Percentiles rank a stretch among this genome's conserved stretches.
phyloP scores from a whole-genome alignment of 352 stramenopile genomes.

The Pythium insidiosum region DNA sequence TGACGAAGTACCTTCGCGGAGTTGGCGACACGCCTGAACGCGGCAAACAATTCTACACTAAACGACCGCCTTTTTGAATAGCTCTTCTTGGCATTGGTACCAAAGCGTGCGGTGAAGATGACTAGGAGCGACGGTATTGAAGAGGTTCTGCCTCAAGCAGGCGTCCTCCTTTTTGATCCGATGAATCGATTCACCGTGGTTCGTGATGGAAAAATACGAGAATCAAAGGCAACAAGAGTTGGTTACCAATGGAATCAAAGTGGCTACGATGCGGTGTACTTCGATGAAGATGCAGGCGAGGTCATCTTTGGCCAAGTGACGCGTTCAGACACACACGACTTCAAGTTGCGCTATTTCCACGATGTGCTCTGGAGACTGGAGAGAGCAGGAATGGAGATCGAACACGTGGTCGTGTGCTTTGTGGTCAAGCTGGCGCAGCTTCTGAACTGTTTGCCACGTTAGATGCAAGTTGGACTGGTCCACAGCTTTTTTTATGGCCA shows the following conservation, averaged over 20 bases:
- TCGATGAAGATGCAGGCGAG: conserved; percentile 9
- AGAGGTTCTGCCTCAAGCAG: conserved; percentile 5
- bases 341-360: conserved; percentile 16
- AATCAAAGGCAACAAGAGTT: conserved; percentile 13
- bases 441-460: background rate
- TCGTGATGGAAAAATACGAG: conserved; percentile 3
- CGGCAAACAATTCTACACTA: conserved; percentile 2
- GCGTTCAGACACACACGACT: conserved; percentile 14
- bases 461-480: background rate
- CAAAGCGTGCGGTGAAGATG: conserved; percentile 7
- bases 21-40: conserved; percentile 5
- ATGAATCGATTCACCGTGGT: conserved; percentile 9
- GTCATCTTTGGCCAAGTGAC: conserved; percentile 20
- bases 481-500: no score
- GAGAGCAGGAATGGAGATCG: conserved; percentile 6
- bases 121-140: background rate
- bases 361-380: conserved; percentile 18
- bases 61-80: conserved; percentile 8
- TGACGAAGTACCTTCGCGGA: background rate
- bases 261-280: conserved; percentile 21
- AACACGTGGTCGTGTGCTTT: conserved; percentile 6
- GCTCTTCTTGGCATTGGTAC: conserved; percentile 9
- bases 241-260: conserved; percentile 21
- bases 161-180: conserved; percentile 8
- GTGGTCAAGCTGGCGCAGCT: background rate